Evolutionary conservation across 768 basidiomycete genomes (phyloP).

Genomic region (Pisolithus tinctorius): DNA sequence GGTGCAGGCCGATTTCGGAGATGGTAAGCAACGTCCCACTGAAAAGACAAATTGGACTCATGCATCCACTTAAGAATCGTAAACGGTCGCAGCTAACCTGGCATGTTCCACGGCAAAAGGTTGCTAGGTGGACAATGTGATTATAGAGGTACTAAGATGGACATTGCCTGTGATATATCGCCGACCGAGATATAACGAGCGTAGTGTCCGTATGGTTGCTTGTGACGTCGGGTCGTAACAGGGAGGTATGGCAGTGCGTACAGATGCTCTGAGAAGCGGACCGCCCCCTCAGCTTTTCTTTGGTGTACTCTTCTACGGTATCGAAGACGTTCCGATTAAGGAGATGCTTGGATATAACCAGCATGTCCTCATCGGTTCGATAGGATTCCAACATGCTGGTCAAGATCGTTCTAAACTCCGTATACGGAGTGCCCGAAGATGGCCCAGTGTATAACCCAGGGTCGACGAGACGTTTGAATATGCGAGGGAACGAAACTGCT

Average conservation of each 20-base stretch:
- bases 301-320: constrained; percentile 52
- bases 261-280: constrained; percentile 44
- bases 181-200: constrained; percentile 52
- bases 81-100: constrained; percentile 10
- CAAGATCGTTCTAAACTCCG: constrained; percentile 86
- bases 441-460: constrained; percentile 46
- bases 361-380: constrained; percentile 84
- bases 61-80: background rate
- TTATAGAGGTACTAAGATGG: constrained; percentile 17
- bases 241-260: constrained; percentile 42
- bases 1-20: constrained; percentile 40
- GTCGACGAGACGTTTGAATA: constrained; percentile 90
- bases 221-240: constrained; percentile 26
- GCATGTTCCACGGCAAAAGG: background rate
- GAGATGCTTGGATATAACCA: constrained; percentile 76
- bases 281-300: constrained; percentile 61
- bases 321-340: constrained; percentile 79
- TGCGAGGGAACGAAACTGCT: constrained; percentile 80
- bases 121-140: background rate
- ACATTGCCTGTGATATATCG: constrained; percentile 49
- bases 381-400: constrained; percentile 96
- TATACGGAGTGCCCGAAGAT: constrained; percentile 63
- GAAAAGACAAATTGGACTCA: background rate
- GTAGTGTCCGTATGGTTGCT: constrained; percentile 14
- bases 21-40: constrained; percentile 19